Evolutionary conservation across 345 rosid genomes (phyloP).

Genomic region (Euphorbia lathyris): DNA sequence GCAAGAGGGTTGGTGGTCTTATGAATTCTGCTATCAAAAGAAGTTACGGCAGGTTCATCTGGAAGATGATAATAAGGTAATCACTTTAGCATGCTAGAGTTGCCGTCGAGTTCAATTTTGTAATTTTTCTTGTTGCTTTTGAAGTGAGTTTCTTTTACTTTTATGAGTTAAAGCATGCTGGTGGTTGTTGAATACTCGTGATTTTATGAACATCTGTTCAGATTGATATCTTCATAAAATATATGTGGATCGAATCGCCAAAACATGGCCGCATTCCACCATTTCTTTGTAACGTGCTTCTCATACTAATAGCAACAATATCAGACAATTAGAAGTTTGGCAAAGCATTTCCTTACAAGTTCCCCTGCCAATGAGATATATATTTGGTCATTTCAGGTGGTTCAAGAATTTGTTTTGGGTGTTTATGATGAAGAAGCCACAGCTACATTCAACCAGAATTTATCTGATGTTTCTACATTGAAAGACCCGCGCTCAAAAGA

Average conservation of each 20-base stretch:
- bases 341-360: background rate
- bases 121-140: background rate
- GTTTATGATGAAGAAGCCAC: conserved; percentile 75
- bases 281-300: background rate
- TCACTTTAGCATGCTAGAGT: background rate
- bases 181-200: background rate
- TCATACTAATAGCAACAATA: background rate
- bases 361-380: background rate
- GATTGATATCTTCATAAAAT: background rate
- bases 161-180: conserved; percentile 1
- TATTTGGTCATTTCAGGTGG: conserved; percentile 45
- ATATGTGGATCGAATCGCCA: background rate
- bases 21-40: conserved; percentile 77
- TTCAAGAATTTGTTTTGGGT: conserved; percentile 82
- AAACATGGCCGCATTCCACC: background rate
- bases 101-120: background rate
- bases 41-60: conserved; percentile 60
- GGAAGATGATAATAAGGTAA: conserved; percentile 70
- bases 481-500: conserved; percentile 78
- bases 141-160: background rate
- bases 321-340: background rate
- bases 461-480: conserved; percentile 62
- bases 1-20: conserved; percentile 99
- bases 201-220: background rate
- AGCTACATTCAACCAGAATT: conserved; percentile 65